Base-by-base conservation (phyloP, 2,329 filamentous ascomycete genomes). In the Emergomyces pasteurianus region DNA sequence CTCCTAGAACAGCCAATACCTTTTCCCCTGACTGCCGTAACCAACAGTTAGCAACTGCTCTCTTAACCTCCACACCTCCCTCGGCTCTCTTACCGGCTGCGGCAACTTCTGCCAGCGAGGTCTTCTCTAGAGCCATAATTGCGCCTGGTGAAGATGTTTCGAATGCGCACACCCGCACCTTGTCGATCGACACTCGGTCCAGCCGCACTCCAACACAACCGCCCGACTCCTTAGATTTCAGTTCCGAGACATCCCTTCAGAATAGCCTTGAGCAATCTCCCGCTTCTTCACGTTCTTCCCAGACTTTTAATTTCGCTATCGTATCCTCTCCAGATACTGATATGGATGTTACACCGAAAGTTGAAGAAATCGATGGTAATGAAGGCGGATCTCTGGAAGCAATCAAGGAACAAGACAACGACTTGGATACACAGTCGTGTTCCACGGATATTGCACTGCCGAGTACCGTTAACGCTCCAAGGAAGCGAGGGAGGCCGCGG, bases 401-500 rank as follows among this genome's bases (percentile, higher is more conserved):
- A 60, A 70, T 73, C 61, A 71, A 73, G 62, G 62, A 67, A 23
- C 61, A 69, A n/a, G 67, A 69, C 49, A 74, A 58, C 64, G 73
- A 55, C 70, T 72, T 50, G 66, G 70, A 16, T 59, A 26, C 63
- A 69, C 31, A 67, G 68, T 26, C 59, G 62, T 40, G 71, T 67
- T 61, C 62, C 62, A 21, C 38, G 6, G 71, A 74, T 54, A 70
- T 38, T 46, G 61, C 60, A 62, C 60, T 62, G 58, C 46, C 62
- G 62, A 58, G 63, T 31, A 58, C 62, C 9, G 55, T 61, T 14
- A 55, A 52, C 38, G 42, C 36, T 28, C 43, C 74, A 75, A 80
- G 87, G 68, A 86, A 86, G 67, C 83, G 91, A 69, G 91, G 91
- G 40, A 82, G 91, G 60, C 91, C 91, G 58, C 82, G 90, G 73